Conservation (phyloP, 2,329 filamentous ascomycete species). For the Fusarium coffeatum region DNA sequence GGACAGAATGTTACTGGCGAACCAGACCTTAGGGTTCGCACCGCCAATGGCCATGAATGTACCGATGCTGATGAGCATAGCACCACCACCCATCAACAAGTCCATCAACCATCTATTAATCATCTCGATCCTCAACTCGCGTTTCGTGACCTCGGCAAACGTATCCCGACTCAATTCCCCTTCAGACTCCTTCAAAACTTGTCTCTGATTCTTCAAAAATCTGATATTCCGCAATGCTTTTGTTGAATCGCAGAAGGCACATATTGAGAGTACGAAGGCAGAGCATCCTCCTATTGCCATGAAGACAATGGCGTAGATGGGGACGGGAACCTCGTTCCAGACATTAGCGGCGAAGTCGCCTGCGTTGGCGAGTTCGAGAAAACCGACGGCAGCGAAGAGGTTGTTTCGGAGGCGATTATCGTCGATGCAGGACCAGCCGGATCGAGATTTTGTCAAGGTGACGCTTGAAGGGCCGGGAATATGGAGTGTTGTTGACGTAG, state of each 20-base stretch:
- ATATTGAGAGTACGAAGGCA: conserved; percentile 58
- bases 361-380: conserved; percentile 66
- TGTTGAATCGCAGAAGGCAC: conserved; percentile 58
- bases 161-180: conserved; percentile 48
- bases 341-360: conserved; percentile 69
- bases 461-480: conserved; percentile 25
- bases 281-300: conserved; percentile 65
- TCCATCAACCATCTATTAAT: conserved; percentile 65
- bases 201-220: conserved; percentile 57
- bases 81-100: conserved; percentile 60
- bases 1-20: conserved; percentile 64
- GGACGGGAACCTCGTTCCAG: conserved; percentile 65
- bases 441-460: conserved; percentile 22
- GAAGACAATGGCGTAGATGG: conserved; percentile 59
- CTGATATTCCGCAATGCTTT: conserved; percentile 60
- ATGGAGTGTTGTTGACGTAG: neutral
- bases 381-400: conserved; percentile 55
- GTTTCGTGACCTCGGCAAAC: conserved; percentile 57
- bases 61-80: conserved; percentile 62
- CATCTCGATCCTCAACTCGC: conserved; percentile 63
- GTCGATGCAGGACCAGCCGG: conserved; percentile 18
- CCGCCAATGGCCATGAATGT: conserved; percentile 67
- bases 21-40: conserved; percentile 55
- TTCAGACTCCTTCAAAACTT: conserved; percentile 44
- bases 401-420: conserved; percentile 47